These are phyloP conservation scores for Citrus australasica DNA, from an alignment of 345 rosid genomes.

Conservation along the genomic window DNA sequence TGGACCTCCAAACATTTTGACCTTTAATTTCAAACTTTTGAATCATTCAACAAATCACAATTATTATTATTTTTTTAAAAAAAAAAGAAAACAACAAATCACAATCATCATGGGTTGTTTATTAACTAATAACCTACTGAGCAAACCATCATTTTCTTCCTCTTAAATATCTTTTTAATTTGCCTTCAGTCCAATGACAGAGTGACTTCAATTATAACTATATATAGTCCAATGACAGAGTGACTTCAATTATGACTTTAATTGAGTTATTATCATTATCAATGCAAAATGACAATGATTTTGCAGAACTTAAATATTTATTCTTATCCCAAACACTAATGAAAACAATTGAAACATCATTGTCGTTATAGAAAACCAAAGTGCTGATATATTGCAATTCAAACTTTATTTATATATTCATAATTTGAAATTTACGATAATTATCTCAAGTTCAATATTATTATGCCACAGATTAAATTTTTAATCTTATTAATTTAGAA, in stretches of 20 bases:
- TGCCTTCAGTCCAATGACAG: background rate
- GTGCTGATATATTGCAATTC: too few species aligned
- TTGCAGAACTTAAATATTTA: background rate
- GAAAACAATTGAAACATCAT: constrained; percentile 9
- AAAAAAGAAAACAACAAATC: background rate
- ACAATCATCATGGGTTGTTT: background rate
- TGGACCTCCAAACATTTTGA: background rate
- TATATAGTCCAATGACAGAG: too few species aligned
- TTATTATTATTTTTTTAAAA: too few species aligned
- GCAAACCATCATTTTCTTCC: background rate
- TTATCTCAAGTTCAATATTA: too few species aligned
- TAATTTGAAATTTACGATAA: too few species aligned
- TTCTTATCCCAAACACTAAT: background rate
- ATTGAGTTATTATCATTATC: too few species aligned
- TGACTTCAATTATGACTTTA: background rate
- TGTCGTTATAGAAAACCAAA: background rate
- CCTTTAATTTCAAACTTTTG: background rate
- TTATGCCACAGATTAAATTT: too few species aligned
- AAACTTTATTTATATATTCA: too few species aligned
- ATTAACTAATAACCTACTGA: background rate
- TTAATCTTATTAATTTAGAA: too few species aligned
- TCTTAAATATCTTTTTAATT: background rate
- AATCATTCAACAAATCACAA: background rate
- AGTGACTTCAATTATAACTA: background rate
- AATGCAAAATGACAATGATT: background rate